A percentile compares a stretch with the other conserved stretches of the same genome.
Conservation (phyloP, 1,284 basidiomycete genomes). For the Phenoliferia sp. region DNA sequence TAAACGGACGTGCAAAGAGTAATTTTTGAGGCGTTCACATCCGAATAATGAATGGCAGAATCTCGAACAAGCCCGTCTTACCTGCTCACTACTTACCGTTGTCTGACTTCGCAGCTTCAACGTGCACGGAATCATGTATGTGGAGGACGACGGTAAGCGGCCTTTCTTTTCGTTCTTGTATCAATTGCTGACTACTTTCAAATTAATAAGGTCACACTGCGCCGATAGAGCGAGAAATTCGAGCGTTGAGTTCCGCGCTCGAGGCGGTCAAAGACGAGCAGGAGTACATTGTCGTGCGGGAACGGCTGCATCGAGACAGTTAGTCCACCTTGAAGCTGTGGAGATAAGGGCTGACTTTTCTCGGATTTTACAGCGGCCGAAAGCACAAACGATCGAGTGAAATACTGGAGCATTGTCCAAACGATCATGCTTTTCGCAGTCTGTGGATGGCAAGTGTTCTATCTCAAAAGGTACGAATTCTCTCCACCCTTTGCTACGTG, state of each 20-base stretch:
- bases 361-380: slow-evolving; percentile 43
- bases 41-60: no score
- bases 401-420: slow-evolving; percentile 98
- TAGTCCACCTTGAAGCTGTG: slow-evolving; percentile 32
- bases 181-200: neutral
- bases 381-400: slow-evolving; percentile 77
- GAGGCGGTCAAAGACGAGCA: slow-evolving; percentile 96
- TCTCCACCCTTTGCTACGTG: neutral
- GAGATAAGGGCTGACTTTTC: neutral
- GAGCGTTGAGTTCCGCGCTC: slow-evolving; percentile 75
- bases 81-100: no score
- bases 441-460: slow-evolving; percentile 96
- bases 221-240: slow-evolving; percentile 93
- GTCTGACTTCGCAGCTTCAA: slow-evolving; percentile 68
- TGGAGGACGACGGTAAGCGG: slow-evolving; percentile 62
- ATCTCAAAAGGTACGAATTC: slow-evolving; percentile 51
- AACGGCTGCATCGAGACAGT: slow-evolving; percentile 86
- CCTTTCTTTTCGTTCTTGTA: no score
- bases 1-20: no score
- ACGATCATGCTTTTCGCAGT: slow-evolving; percentile 79
- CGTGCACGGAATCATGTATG: slow-evolving; percentile 93
- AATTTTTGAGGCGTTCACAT: no score
- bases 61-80: no score
- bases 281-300: slow-evolving; percentile 93
- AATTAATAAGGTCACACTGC: slow-evolving; percentile 53